These are phyloP conservation scores for Nosema muscidifuracis DNA, from an alignment of 371 early-diverging fungal species.

Conservation along the genomic window DNA sequence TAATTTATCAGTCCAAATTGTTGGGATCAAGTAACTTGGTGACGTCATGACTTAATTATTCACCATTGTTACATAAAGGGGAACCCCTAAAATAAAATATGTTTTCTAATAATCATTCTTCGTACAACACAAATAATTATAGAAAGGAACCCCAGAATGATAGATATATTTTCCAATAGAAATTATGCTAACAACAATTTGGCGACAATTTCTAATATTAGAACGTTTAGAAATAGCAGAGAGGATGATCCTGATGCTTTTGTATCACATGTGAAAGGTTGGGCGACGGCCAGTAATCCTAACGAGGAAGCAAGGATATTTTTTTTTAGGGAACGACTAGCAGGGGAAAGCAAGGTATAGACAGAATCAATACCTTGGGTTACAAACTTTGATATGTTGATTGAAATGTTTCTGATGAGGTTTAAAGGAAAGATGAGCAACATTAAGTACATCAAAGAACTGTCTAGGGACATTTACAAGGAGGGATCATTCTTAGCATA, in stretches of 20 bases:
- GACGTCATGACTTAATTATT: no score
- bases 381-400: neutral
- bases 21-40: no score
- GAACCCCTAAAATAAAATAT: no score
- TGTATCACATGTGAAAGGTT: neutral
- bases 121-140: no score
- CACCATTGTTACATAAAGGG: no score
- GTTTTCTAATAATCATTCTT: no score
- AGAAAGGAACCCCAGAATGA: no score
- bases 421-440: neutral
- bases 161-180: no score
- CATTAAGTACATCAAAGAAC: neutral
- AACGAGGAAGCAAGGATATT: neutral
- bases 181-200: no score
- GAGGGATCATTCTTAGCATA: neutral
- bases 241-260: conserved; percentile 3
- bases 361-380: neutral
- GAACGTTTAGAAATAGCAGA: conserved; percentile 3
- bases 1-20: no score
- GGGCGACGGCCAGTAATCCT: neutral
- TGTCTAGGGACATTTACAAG: neutral
- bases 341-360: neutral
- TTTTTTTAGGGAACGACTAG: neutral
- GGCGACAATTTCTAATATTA: neutral
- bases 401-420: neutral